Conservation (phyloP, 495 filamentous ascomycete species). For the Cudoniella acicularis region DNA sequence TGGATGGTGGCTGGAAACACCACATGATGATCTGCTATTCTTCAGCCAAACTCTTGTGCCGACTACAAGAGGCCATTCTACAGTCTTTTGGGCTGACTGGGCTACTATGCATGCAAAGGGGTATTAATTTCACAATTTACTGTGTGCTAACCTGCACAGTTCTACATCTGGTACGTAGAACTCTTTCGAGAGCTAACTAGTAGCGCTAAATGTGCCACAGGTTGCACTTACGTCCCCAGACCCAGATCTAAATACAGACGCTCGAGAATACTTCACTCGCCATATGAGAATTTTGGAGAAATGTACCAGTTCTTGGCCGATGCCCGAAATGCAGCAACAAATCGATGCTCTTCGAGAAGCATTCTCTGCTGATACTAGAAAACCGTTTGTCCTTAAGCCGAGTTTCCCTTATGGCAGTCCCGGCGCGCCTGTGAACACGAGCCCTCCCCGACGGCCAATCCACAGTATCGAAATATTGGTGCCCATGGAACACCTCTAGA, state of each 20-base stretch:
- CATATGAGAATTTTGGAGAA: constrained; percentile 95
- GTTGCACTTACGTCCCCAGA: constrained; percentile 93
- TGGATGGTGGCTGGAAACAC: constrained; percentile 77
- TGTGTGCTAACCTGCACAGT: constrained; percentile 89
- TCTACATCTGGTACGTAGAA: constrained; percentile 77
- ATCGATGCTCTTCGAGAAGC: constrained; percentile 87
- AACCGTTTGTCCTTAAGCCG: constrained; percentile 84
- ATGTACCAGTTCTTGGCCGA: constrained; percentile 79
- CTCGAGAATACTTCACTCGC: constrained; percentile 85
- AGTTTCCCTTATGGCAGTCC: constrained; percentile 87
- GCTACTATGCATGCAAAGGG: constrained; percentile 87
- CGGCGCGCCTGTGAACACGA: constrained; percentile 49
- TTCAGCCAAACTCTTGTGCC: constrained; percentile 83
- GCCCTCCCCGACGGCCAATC: constrained; percentile 54
- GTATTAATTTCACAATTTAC: constrained; percentile 95
- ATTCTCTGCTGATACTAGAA: constrained; percentile 82
- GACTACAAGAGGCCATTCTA: constrained; percentile 84
- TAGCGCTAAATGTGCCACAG: constrained; percentile 39
- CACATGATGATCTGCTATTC: constrained; percentile 85
- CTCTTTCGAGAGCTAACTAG: not conserved
- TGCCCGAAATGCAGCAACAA: constrained; percentile 88
- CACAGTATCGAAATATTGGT: constrained; percentile 36
- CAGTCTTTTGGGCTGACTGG: constrained; percentile 74
- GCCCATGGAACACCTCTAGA: constrained; percentile 37
- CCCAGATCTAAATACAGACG: constrained; percentile 79